Percentiles rank a stretch among this genome's conserved stretches.
These are phyloP conservation scores for Carex arenaria DNA, from an alignment of 202 grass and related monocot species.

Conservation along the genomic window DNA sequence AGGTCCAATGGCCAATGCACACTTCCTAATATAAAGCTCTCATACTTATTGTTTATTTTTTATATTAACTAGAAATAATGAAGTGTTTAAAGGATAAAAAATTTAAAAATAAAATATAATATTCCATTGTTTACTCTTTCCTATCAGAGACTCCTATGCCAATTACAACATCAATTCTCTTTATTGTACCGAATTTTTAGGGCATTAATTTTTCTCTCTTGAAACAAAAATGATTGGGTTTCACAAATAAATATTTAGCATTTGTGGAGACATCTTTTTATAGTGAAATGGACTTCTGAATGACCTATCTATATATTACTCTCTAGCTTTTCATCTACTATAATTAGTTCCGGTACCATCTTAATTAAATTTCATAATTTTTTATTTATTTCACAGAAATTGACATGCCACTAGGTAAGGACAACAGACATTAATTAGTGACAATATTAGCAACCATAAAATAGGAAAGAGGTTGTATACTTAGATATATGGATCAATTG, in stretches of 20 bases:
- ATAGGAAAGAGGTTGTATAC: too few relatives aligned
- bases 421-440: background rate
- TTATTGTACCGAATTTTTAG: background rate
- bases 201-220: background rate
- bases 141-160: background rate
- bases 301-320: background rate
- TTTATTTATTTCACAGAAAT: constrained; percentile 10
- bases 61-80: too few relatives aligned
- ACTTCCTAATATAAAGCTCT: too few relatives aligned
- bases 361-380: background rate
- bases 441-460: too few relatives aligned
- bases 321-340: background rate
- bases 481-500: too few relatives aligned
- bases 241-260: background rate
- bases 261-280: background rate
- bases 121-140: background rate
- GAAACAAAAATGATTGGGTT: background rate
- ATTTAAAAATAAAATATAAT: too few relatives aligned
- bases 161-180: too few relatives aligned
- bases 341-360: background rate
- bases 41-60: too few relatives aligned
- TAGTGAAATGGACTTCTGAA: constrained; percentile 9
- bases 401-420: background rate
- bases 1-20: too few relatives aligned
- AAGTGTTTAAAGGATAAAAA: too few relatives aligned